These are phyloP conservation scores for Protea cynaroides DNA, from an alignment of 164 flowering plant species.

Conservation along the genomic window DNA sequence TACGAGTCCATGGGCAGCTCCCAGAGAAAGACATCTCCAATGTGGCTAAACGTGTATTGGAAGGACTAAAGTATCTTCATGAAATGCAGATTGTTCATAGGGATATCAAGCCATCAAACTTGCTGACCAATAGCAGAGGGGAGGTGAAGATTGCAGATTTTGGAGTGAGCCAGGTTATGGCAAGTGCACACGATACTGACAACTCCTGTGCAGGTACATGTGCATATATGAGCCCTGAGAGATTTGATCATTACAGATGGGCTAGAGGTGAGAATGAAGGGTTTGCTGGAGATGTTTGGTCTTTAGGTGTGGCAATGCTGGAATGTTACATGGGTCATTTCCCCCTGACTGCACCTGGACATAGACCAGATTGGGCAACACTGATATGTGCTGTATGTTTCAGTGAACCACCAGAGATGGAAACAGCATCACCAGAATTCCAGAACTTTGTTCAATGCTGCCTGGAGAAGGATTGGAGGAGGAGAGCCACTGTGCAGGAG, in stretches of 20 bases:
- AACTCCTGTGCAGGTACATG: conserved; percentile 35
- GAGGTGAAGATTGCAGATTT: conserved; percentile 63
- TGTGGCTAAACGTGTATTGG: conserved; percentile 30
- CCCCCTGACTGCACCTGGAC: conserved; percentile 32
- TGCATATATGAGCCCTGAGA: conserved; percentile 70
- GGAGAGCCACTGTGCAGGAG: conserved; percentile 40
- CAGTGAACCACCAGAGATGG: conserved; percentile 33
- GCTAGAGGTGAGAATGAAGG: conserved; percentile 20
- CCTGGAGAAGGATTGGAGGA: conserved; percentile 51
- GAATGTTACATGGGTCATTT: conserved; percentile 46
- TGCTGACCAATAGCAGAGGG: conserved; percentile 34
- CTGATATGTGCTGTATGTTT: conserved; percentile 56
- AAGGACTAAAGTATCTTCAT: conserved; percentile 48
- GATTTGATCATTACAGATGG: conserved; percentile 43
- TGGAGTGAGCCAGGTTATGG: conserved; percentile 41
- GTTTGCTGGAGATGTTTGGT: conserved; percentile 57
- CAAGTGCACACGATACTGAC: conserved; percentile 1
- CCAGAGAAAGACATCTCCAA: conserved; percentile 31
- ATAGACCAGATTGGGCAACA: conserved; percentile 50
- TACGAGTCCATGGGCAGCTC: conserved; percentile 14
- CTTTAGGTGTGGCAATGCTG: conserved; percentile 42
- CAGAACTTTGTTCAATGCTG: conserved; percentile 38
- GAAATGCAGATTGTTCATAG: conserved; percentile 43
- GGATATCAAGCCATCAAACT: conserved; percentile 64
- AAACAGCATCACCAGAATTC: conserved; percentile 42